These are phyloP conservation scores for Dryadomyces quercus-mongolicae DNA, from an alignment of 2,329 filamentous ascomycete genomes.

Conservation along the genomic window DNA sequence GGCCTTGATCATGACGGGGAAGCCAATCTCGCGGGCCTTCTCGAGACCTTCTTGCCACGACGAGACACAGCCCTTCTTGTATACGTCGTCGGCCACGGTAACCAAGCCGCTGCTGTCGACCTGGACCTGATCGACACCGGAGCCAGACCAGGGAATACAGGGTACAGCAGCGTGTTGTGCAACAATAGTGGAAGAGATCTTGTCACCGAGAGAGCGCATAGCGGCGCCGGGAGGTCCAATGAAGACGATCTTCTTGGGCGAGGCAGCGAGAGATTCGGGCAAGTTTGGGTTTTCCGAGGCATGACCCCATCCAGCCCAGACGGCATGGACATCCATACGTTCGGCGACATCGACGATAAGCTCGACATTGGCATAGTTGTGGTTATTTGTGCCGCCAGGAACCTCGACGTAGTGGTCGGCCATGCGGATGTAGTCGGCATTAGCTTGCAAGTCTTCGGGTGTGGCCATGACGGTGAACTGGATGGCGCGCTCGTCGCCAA, in stretches of 20 bases:
- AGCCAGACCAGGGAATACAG: slow-evolving; percentile 98
- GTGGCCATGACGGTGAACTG: slow-evolving; percentile 99
- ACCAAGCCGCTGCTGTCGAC: slow-evolving; percentile 79
- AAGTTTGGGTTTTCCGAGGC: slow-evolving; percentile 98
- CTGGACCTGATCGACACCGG: slow-evolving; percentile 70
- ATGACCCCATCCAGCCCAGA: slow-evolving; percentile 99
- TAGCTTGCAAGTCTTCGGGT: slow-evolving; percentile 91
- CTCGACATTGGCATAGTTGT: slow-evolving; percentile 99
- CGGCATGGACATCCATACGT: slow-evolving; percentile 95
- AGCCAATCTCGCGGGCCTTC: slow-evolving; percentile 83
- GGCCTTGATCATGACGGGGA: slow-evolving; percentile 99
- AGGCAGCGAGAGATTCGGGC: slow-evolving; percentile 89
- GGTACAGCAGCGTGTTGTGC: slow-evolving; percentile 93
- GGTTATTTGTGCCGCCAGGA: slow-evolving; percentile 97
- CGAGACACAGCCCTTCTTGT: slow-evolving; percentile 81
- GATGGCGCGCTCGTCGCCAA: slow-evolving; percentile 94
- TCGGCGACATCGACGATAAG: slow-evolving; percentile 97
- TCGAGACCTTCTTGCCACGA: slow-evolving; percentile 81
- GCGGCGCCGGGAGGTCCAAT: slow-evolving; percentile 95
- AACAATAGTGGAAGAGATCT: slow-evolving; percentile 98
- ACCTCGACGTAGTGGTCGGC: slow-evolving; percentile 99
- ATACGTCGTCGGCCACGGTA: slow-evolving; percentile 75
- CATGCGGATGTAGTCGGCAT: slow-evolving; percentile 99
- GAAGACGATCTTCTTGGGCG: slow-evolving; percentile 97
- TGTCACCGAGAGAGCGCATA: slow-evolving; percentile 98